These are phyloP conservation scores for Umbelopsis sp. DNA, from an alignment of 371 early-diverging fungal species.

Conservation along the genomic window DNA sequence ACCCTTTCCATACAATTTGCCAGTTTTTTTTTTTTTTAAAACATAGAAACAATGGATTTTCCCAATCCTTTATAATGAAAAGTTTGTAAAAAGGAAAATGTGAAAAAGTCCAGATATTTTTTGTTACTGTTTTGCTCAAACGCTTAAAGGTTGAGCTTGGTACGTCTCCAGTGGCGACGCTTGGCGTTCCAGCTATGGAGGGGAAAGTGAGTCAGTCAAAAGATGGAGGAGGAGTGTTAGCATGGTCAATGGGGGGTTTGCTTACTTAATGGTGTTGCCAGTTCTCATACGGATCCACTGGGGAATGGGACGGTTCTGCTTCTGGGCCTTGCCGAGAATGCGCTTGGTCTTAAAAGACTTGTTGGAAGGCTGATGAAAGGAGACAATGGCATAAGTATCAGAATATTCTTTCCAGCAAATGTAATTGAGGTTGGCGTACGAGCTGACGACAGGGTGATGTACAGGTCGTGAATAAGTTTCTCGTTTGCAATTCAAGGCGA, in stretches of 20 bases:
- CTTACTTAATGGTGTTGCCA: slow-evolving; percentile 86
- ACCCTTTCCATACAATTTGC: background rate
- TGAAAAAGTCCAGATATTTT: background rate
- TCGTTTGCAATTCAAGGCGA: too few relatives aligned
- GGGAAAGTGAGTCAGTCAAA: background rate
- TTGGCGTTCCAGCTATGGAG: slow-evolving; percentile 91
- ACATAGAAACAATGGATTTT: slow-evolving; percentile 17
- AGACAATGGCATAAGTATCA: background rate
- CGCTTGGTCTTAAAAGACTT: slow-evolving; percentile 96
- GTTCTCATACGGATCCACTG: slow-evolving; percentile 94
- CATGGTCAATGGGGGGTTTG: background rate
- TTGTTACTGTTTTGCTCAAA: slow-evolving; percentile 14
- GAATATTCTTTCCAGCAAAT: background rate
- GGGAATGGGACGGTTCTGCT: slow-evolving; percentile 97
- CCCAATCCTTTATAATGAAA: slow-evolving; percentile 13
- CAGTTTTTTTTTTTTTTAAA: background rate
- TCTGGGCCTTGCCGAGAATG: slow-evolving; percentile 94
- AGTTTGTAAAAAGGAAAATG: slow-evolving; percentile 14
- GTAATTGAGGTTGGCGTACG: too few relatives aligned
- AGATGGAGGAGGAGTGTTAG: background rate
- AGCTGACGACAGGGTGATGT: too few relatives aligned
- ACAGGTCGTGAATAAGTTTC: too few relatives aligned
- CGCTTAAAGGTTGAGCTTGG: slow-evolving; percentile 93
- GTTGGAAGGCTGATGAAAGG: slow-evolving; percentile 72
- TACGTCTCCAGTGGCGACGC: slow-evolving; percentile 99